phyloP scores from a whole-genome alignment of 176 grass and related monocot species.

The Leersia perrieri region DNA sequence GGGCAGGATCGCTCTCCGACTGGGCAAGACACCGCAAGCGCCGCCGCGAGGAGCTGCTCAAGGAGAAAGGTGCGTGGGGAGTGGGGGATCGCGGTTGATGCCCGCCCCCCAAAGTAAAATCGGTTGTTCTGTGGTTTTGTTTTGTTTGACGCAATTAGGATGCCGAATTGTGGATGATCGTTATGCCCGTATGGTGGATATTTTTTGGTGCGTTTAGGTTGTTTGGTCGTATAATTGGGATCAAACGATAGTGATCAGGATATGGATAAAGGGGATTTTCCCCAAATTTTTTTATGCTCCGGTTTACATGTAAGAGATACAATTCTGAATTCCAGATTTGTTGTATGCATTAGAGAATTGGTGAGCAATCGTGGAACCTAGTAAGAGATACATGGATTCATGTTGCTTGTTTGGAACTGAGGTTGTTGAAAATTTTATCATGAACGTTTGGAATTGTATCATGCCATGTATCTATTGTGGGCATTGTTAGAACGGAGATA shows the following conservation, averaged over 20 bases:
- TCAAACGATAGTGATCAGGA: not conserved
- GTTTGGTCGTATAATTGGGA: not conserved
- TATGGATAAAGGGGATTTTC: not conserved
- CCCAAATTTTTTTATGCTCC: not conserved
- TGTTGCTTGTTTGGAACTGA: not conserved
- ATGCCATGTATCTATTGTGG: not conserved
- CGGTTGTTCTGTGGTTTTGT: not conserved
- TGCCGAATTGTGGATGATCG: not conserved
- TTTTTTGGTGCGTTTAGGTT: not conserved
- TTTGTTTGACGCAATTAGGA: not conserved
- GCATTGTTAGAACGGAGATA: not conserved
- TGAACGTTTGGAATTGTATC: not conserved
- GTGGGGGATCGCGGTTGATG: too few species aligned
- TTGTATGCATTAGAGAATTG: not conserved
- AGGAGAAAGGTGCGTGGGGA: conserved; percentile 67
- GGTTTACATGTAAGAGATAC: not conserved
- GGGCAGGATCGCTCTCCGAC: conserved; percentile 38
- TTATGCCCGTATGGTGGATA: not conserved
- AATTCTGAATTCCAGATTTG: not conserved
- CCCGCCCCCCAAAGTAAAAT: too few species aligned
- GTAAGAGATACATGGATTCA: not conserved
- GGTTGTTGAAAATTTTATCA: not conserved
- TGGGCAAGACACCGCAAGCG: conserved; percentile 70
- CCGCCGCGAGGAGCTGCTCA: conserved; percentile 61
- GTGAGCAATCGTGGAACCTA: not conserved